Evolutionary conservation across 768 basidiomycete species (phyloP).

Genomic region (Macrolepiota albuminosa): DNA sequence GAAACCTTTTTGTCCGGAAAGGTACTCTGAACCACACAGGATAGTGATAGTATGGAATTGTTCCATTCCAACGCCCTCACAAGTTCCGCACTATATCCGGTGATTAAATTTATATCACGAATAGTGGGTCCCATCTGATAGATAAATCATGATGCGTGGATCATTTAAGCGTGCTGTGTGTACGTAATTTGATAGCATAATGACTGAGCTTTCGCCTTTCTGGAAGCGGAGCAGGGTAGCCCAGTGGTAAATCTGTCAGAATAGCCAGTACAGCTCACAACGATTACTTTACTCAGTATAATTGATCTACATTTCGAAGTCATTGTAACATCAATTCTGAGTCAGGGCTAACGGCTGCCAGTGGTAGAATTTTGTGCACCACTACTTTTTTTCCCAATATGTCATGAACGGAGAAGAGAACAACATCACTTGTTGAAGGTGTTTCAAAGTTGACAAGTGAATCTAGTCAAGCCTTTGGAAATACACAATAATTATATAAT

Average conservation of each 20-base stretch:
- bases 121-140: neutral
- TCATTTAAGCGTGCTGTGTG: neutral
- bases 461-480: neutral
- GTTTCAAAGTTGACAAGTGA: neutral
- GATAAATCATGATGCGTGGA: neutral
- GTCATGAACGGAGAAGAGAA: neutral
- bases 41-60: neutral
- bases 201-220: neutral
- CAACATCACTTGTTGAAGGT: neutral
- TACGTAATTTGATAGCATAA: neutral
- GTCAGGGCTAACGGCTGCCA: neutral
- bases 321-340: no score
- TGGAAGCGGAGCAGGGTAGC: neutral
- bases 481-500: neutral
- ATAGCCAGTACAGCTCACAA: neutral
- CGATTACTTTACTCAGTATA: no score
- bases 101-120: neutral
- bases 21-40: no score
- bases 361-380: neutral
- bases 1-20: no score
- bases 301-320: no score
- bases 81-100: slow-evolving; percentile 2
- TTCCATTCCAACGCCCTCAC: neutral
- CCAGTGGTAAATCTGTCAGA: neutral
- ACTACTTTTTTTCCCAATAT: neutral